phyloP scores from a whole-genome alignment of 768 basidiomycete genomes.

The Russula ochroleuca region DNA sequence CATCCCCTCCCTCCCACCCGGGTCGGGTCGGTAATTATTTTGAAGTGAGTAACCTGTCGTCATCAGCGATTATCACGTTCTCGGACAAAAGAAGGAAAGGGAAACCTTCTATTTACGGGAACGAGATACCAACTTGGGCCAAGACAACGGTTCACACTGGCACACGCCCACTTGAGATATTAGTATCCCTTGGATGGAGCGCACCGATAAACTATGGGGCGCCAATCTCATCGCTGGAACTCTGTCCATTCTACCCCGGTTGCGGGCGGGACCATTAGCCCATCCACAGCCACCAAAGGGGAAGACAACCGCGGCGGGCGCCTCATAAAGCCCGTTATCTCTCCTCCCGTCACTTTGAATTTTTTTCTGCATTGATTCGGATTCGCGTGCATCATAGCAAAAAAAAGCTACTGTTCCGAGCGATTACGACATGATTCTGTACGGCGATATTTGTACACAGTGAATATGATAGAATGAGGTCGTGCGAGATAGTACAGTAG shows the following conservation, averaged over 20 bases:
- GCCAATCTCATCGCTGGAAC: background rate
- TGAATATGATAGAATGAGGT: background rate
- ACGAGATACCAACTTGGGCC: background rate
- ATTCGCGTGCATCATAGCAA: background rate
- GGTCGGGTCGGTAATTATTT: background rate
- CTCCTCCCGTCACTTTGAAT: background rate
- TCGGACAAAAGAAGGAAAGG: background rate
- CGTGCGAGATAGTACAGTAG: background rate
- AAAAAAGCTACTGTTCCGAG: background rate
- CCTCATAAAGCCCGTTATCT: background rate
- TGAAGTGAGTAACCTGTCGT: background rate
- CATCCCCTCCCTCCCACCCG: too few relatives aligned
- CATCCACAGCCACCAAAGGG: background rate
- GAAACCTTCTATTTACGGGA: background rate
- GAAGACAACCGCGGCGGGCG: background rate
- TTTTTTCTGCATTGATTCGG: background rate
- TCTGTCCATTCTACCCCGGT: background rate
- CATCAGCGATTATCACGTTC: background rate
- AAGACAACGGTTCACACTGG: background rate
- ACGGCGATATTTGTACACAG: background rate
- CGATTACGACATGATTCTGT: background rate
- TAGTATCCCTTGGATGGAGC: background rate
- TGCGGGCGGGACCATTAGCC: background rate
- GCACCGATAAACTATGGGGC: slow-evolving; percentile 4
- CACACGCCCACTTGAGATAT: background rate